Evolutionary conservation across 2,329 filamentous ascomycete genomes (phyloP), one percentile per base, ranked within the genome.

Genomic region (Tolypocladium guangdongense): DNA sequence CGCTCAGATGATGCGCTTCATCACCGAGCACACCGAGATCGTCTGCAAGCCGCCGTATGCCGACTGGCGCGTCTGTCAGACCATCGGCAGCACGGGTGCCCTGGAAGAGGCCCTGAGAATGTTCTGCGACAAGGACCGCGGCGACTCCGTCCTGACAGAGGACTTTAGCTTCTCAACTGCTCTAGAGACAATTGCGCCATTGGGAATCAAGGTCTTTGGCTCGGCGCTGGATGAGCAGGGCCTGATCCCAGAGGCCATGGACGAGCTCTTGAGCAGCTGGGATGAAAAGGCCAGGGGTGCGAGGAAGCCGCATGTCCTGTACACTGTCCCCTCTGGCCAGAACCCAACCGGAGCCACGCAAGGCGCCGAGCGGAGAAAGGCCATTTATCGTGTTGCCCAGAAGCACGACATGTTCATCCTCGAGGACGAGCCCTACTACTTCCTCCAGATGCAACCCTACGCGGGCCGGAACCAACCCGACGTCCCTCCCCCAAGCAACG

Each of bases 381-480:
- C 82, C 24, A 77, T 96, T 47, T 96, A 96, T 70, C 75, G 75
- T 37, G 78, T 95, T 16, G 87, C 86, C 35, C 85, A 86, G 66
- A 90, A 89, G 71, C 89, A 96, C 68, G 88, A 96, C 64, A 64
- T 96, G 41, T 87, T 82, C 72, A 91, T 96, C 64, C 74, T 96
- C 60, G 91, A 96, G 72, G 91, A 96, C 66, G 91, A 96, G 67
- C 91, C 91, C 1, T 96, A 96, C 73, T 96, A 95, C 71, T 96
- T 92, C 73, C 77, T 96, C 37, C 91, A 96, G 70, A 88, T 90
- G 86, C 82, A 88, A 61, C 82, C 86, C 0, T 92, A 90, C 70
- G 77, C 77, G 1, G 77, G 80, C 16, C 71, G 75, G 35, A 68
- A 76, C 58, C 69, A 75, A 18, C 68, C 78, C 0, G 69, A 75